These are phyloP conservation scores for Angomonas ambiguus DNA, from an alignment of 208 protist species.

Conservation along the genomic window DNA sequence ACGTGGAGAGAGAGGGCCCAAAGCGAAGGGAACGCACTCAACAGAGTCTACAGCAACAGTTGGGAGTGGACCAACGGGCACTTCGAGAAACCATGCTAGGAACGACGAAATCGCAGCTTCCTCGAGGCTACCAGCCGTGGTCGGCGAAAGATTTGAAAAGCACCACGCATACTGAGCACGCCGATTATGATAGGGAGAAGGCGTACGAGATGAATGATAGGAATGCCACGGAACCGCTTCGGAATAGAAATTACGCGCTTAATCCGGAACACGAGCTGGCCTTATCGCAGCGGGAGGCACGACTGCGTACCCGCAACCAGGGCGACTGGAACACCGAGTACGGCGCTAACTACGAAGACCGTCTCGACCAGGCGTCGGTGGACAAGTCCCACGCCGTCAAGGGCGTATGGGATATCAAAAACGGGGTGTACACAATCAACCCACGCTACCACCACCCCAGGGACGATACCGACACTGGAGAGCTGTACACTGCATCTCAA, in stretches of 20 bases:
- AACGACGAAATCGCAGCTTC: slow-evolving; percentile 34
- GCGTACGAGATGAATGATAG: slow-evolving; percentile 52
- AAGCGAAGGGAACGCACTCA: slow-evolving; percentile 50
- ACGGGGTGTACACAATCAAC: slow-evolving; percentile 84
- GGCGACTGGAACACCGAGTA: slow-evolving; percentile 70
- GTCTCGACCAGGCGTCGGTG: slow-evolving; percentile 48
- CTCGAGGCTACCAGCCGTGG: slow-evolving; percentile 62
- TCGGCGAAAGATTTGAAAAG: slow-evolving; percentile 77
- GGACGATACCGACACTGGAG: slow-evolving; percentile 59
- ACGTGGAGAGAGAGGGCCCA: slow-evolving; percentile 76
- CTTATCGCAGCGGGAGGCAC: slow-evolving; percentile 34
- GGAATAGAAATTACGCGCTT: slow-evolving; percentile 67
- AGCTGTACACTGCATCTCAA: slow-evolving; percentile 67
- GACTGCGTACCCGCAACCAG: slow-evolving; percentile 31
- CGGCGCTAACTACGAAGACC: slow-evolving; percentile 57
- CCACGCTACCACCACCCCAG: slow-evolving; percentile 78
- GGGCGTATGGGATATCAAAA: slow-evolving; percentile 72
- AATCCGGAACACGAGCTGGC: slow-evolving; percentile 45
- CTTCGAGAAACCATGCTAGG: slow-evolving; percentile 48
- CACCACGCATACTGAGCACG: slow-evolving; percentile 81
- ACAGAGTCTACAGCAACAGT: slow-evolving; percentile 42
- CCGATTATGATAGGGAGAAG: slow-evolving; percentile 55
- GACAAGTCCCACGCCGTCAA: slow-evolving; percentile 51
- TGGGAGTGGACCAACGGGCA: slow-evolving; percentile 38
- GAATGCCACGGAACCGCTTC: slow-evolving; percentile 57